Base-by-base conservation (phyloP, 106 monocot genomes). In the Posidonia australis region DNA sequence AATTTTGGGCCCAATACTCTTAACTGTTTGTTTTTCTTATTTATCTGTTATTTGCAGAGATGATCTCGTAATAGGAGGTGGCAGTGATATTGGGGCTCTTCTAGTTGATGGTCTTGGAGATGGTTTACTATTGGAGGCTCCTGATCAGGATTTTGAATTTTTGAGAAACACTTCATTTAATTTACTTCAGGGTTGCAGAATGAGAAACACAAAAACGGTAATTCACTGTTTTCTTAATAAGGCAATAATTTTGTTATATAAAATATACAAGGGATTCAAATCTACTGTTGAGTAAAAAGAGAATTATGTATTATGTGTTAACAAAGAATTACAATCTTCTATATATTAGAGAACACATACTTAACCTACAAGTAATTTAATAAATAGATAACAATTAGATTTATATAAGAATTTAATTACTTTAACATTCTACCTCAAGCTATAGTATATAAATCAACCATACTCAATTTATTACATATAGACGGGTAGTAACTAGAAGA, bases 161-260 rank as follows among this genome's bases (percentile, higher is more conserved):
- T 67, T 99, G 75, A 82, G 91, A 68, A 79, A 91, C 72, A 99
- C 98, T 57, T 99, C 98, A 48, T 99, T 99, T 70, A 99, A 99
- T 71, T 64, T 99, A 43, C 91, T 99, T 44, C 98, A 99, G 65
- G 98, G 98, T 41, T 99, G 98, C 83, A 85, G 98, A 74, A 99
- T 99, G 98, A 84, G 98, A 67, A 99, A 99, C 74, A 99, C 98
- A 27, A 99, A 99, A 83, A 99, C 98, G 41, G 98, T 92, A 81
- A 6, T 27, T 23, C 13, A 17, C 27, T 70, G 21, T 32, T 58
- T 24, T 46, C 31, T 59, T n/a, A 21, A 21, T 20, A 7, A 42
- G 18, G 7, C 19, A 62, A 49, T 10, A 14, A 49, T 14, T 19
- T 6, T n/a, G 18, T 22, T 44, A 9, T 17, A 0, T 44, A 44